Evolutionary conservation across 495 filamentous ascomycete species (phyloP).

Genomic region (Hapsidospora chrysogenum): DNA sequence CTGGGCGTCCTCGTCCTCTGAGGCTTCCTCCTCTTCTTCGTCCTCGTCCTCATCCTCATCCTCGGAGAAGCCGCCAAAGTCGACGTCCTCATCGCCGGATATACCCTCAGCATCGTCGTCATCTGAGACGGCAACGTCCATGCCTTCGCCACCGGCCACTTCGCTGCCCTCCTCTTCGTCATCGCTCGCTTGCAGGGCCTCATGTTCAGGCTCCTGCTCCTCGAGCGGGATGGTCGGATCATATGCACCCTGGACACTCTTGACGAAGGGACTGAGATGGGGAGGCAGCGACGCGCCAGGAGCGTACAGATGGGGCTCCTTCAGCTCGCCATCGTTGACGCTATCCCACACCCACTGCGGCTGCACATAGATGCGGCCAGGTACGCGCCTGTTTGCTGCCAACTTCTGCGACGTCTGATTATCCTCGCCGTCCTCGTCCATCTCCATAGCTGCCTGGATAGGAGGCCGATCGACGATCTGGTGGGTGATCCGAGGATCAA

Average conservation of each 20-base stretch:
- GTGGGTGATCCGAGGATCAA: conserved; percentile 78
- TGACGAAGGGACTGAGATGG: conserved; percentile 92
- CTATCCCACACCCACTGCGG: conserved; percentile 98
- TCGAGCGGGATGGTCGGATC: conserved; percentile 71
- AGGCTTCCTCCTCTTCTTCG: conserved; percentile 22
- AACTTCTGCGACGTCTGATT: conserved; percentile 37
- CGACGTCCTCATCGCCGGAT: conserved; percentile 25
- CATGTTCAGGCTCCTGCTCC: conserved; percentile 69
- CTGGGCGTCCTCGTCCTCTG: conserved; percentile 20
- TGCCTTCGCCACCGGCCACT: conserved; percentile 19
- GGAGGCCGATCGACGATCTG: conserved; percentile 84
- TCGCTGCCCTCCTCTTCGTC: conserved; percentile 36
- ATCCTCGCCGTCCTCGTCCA: conserved; percentile 37
- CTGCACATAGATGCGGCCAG: conserved; percentile 81
- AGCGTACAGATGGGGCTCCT: conserved; percentile 74
- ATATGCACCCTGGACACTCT: conserved; percentile 65
- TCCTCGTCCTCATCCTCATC: conserved; percentile 28
- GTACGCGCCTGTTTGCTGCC: conserved; percentile 48
- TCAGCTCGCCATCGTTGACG: conserved; percentile 74
- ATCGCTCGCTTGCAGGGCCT: conserved; percentile 46
- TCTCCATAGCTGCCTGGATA: conserved; percentile 40
- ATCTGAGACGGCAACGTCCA: conserved; percentile 7
- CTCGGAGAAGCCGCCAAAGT: conserved; percentile 10
- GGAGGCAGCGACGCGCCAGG: conserved; percentile 81
- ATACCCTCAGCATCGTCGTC: conserved; percentile 26